These are phyloP conservation scores for Trametes pubescens DNA, from an alignment of 1,284 basidiomycete species.

Conservation along the genomic window DNA sequence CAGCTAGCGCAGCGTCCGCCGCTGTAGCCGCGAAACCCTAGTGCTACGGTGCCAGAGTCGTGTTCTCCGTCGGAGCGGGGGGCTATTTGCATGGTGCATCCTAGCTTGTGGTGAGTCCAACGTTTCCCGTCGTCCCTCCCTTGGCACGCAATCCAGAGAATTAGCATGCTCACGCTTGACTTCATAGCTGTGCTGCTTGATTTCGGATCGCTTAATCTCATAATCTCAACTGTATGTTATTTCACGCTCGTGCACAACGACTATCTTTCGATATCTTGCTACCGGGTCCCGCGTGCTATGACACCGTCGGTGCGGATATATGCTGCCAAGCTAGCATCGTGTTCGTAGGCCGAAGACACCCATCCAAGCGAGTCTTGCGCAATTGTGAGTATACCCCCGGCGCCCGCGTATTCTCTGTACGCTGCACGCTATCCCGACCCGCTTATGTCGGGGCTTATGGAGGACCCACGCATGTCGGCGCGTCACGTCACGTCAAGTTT, in stretches of 20 bases:
- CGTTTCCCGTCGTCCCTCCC: not conserved
- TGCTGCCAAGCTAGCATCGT: too few species aligned
- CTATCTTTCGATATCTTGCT: not conserved
- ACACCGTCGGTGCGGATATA: too few species aligned
- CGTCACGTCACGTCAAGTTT: not conserved
- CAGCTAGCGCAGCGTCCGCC: not conserved
- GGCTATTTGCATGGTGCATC: not conserved
- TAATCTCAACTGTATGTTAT: conserved; percentile 5
- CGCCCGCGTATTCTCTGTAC: too few species aligned
- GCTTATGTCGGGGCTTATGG: not conserved
- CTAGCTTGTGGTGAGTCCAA: not conserved
- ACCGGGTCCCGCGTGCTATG: not conserved
- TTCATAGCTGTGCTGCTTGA: not conserved
- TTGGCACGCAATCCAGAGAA: too few species aligned
- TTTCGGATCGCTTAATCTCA: not conserved
- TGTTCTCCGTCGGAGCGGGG: not conserved
- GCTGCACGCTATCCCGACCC: too few species aligned
- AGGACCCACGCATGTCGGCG: not conserved
- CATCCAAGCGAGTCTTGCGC: too few species aligned
- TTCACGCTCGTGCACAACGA: not conserved
- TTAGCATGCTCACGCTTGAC: not conserved
- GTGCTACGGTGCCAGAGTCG: not conserved
- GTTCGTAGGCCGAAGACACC: too few species aligned
- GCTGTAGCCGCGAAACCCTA: not conserved
- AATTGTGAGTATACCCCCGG: too few species aligned